Base-by-base conservation (phyloP, 2,329 filamentous ascomycete genomes). In the Aspergillus melleus region DNA sequence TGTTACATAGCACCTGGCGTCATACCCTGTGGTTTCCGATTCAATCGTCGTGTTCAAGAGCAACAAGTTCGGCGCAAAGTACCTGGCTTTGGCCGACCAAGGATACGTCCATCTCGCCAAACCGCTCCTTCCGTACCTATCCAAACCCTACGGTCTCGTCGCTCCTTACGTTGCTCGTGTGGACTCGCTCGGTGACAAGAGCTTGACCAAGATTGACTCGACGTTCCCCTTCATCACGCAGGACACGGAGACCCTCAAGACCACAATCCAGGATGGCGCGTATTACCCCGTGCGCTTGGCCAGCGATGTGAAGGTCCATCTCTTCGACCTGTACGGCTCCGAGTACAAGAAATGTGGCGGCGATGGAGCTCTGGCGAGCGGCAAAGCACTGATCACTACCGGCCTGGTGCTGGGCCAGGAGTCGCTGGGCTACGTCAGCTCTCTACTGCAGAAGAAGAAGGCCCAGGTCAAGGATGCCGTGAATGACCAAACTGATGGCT, bases 11-110 rank as follows among this genome's bases (percentile, higher is more conserved):
- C 93, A 97, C 74, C 84, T 97, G 64, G 83, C 88, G 68, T 89
- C 88, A 66, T 96, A 96, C 79, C 94, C 94, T 46, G 78, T 96
- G 66, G 85, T 97, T 73, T 86, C 86, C 72, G 92, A 96, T 76
- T 81, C 88, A 71, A 86, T 96, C 77, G 81, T 86, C 62, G 88
- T 86, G 72, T 89, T 96, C 84, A 91, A 92, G 79, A 81, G 85
- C 72, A 91, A 94, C 79, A 88, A 91, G 54, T 89, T 91, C 73
- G 93, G 91, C 72, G 88, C 92, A 76, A 92, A 89, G 79, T 93
- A 92, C 49, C 81, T 97, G 73, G 83, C 90, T 69, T 79, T 95
- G 64, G 86, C 89, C 75, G 86, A 90, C 73, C 85, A 87, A 61
- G 88, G 88, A 70, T 96, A 93, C 82, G 81, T 87, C 72, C 87